These are phyloP conservation scores for Paralagenidium karlingii DNA, from an alignment of 352 stramenopile genomes.

Conservation along the genomic window DNA sequence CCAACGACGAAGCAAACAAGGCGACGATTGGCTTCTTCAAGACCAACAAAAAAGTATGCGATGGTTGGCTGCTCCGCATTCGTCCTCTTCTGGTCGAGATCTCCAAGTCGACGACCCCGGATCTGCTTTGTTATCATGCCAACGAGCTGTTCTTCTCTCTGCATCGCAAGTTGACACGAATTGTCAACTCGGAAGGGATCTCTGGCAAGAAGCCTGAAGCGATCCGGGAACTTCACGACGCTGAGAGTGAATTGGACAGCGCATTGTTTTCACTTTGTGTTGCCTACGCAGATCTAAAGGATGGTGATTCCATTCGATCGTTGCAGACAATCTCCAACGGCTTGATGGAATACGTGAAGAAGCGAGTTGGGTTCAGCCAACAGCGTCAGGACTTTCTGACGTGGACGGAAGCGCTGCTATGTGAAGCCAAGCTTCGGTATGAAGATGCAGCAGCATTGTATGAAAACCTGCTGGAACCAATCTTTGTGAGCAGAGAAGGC, in stretches of 20 bases:
- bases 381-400: too few species aligned
- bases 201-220: constrained; percentile 6
- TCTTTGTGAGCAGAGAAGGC: too few species aligned
- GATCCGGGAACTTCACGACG: constrained; percentile 13
- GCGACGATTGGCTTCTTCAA: constrained; percentile 34
- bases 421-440: constrained; percentile 43
- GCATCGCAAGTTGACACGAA: constrained; percentile 20
- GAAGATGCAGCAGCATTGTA: constrained; percentile 46
- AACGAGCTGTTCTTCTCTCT: constrained; percentile 20
- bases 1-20: constrained; percentile 34
- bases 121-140: constrained; percentile 26
- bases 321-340: too few species aligned
- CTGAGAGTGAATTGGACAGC: constrained; percentile 25
- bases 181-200: constrained; percentile 9
- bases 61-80: constrained; percentile 57
- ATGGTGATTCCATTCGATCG: constrained; percentile 33
- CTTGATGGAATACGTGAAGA: too few species aligned
- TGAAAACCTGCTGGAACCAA: constrained; percentile 18
- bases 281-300: constrained; percentile 31
- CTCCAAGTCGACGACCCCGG: constrained; percentile 12
- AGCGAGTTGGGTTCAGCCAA: too few species aligned
- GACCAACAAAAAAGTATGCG: constrained; percentile 52
- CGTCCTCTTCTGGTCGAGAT: constrained; percentile 35
- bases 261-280: constrained; percentile 28
- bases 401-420: constrained; percentile 22